A percentile compares a stretch with the other conserved stretches of the same genome.
Conservation (phyloP, 1,284 basidiomycete species). For the Malassezia nana region DNA sequence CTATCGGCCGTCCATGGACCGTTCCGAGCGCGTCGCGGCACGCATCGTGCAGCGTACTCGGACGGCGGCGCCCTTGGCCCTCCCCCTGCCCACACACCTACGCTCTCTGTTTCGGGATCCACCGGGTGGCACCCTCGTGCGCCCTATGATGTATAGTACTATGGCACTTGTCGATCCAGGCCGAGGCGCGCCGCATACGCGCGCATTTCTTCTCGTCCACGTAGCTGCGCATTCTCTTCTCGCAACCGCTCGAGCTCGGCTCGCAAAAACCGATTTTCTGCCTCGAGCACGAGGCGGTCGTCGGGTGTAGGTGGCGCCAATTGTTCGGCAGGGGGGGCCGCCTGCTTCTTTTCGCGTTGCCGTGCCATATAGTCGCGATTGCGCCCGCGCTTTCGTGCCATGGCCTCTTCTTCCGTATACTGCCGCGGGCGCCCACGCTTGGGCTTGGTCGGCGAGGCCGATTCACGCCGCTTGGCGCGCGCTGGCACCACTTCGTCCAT, state of each 20-base stretch:
- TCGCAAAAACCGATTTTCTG: slow-evolving; percentile 31
- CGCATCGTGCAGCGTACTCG: slow-evolving; percentile 6
- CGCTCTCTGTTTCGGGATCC: neutral
- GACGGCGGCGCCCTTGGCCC: neutral
- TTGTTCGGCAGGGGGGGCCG: slow-evolving; percentile 20
- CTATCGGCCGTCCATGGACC: too few relatives aligned
- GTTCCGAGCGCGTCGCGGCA: neutral
- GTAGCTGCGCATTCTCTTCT: slow-evolving; percentile 33
- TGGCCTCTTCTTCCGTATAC: slow-evolving; percentile 15
- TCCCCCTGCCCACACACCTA: neutral
- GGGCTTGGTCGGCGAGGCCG: neutral
- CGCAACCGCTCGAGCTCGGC: slow-evolving; percentile 30
- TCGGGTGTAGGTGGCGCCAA: slow-evolving; percentile 1
- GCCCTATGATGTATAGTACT: neutral
- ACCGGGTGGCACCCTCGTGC: neutral
- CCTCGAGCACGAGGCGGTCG: slow-evolving; percentile 24
- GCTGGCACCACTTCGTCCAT: slow-evolving; percentile 26
- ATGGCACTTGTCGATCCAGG: neutral
- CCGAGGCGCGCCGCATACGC: slow-evolving; percentile 14
- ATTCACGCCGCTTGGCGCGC: neutral
- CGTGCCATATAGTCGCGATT: slow-evolving; percentile 14
- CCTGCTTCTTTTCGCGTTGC: slow-evolving; percentile 11
- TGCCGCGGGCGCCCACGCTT: slow-evolving; percentile 8
- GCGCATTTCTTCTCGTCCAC: slow-evolving; percentile 27
- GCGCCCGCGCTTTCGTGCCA: slow-evolving; percentile 14